Conservation (phyloP, 2,329 filamentous ascomycete genomes). For the Biscogniauxia mediterranea region DNA sequence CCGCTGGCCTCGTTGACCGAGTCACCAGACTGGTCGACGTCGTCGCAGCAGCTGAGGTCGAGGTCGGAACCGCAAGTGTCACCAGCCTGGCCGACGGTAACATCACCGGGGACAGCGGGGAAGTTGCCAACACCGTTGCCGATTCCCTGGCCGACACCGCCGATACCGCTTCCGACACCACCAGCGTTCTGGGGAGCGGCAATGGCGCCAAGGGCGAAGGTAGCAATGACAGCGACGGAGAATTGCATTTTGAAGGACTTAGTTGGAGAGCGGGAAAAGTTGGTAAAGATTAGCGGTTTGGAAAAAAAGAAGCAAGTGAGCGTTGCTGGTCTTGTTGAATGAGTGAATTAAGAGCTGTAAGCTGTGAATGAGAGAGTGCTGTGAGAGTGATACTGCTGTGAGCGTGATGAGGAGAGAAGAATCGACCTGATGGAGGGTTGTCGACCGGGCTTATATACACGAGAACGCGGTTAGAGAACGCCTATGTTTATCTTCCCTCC, state of each 20-base stretch:
- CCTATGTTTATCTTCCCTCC: conserved; percentile 7
- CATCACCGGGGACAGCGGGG: conserved; percentile 19
- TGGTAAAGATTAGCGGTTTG: conserved; percentile 6
- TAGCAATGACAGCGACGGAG: conserved; percentile 35
- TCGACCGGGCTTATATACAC: conserved; percentile 20
- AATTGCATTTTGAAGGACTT: conserved; percentile 42
- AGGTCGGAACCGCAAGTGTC: conserved; percentile 30
- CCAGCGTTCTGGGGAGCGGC: conserved; percentile 21
- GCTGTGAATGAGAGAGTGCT: background rate
- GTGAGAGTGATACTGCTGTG: background rate
- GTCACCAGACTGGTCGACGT: conserved; percentile 29
- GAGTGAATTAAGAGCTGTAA: background rate
- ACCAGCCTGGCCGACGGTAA: conserved; percentile 29
- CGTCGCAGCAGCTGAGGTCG: conserved; percentile 35
- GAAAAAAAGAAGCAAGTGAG: conserved; percentile 14
- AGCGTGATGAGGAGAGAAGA: background rate
- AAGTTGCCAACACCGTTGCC: conserved; percentile 3
- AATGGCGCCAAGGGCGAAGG: conserved; percentile 34
- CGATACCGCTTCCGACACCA: background rate
- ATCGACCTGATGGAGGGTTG: conserved; percentile 1
- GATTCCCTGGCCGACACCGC: background rate
- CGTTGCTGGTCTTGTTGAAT: conserved; percentile 10
- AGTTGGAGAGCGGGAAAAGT: conserved; percentile 10
- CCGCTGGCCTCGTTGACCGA: conserved; percentile 22
- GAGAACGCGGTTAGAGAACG: conserved; percentile 4